These are phyloP conservation scores for Aureobasidium sp. DNA, from an alignment of 2,329 filamentous ascomycete genomes.

Conservation along the genomic window DNA sequence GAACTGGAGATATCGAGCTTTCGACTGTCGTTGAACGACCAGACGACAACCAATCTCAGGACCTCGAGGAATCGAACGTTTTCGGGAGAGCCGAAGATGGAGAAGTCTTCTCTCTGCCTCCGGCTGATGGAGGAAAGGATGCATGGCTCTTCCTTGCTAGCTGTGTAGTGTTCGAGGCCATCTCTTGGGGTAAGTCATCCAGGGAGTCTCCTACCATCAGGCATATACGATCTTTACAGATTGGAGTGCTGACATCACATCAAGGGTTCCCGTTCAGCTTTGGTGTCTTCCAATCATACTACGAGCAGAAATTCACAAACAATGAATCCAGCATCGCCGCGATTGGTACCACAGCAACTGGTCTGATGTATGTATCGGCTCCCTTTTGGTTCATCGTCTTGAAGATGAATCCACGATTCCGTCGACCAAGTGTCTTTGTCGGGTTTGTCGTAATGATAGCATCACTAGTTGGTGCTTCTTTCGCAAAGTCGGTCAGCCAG, in stretches of 20 bases:
- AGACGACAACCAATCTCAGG: not conserved
- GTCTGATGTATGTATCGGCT: slow-evolving; percentile 40
- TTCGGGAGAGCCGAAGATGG: slow-evolving; percentile 4
- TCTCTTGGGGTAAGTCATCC: slow-evolving; percentile 43
- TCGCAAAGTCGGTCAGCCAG: slow-evolving; percentile 28
- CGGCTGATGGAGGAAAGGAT: slow-evolving; percentile 41
- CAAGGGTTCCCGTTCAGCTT: slow-evolving; percentile 22
- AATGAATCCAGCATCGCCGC: slow-evolving; percentile 30
- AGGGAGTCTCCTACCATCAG: too few species aligned
- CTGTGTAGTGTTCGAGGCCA: slow-evolving; percentile 45
- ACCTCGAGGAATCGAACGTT: not conserved
- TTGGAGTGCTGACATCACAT: not conserved
- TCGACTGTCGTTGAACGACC: not conserved
- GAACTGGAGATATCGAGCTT: not conserved
- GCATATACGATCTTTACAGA: not conserved
- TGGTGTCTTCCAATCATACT: slow-evolving; percentile 24
- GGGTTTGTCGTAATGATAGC: slow-evolving; percentile 29
- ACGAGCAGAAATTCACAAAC: slow-evolving; percentile 17
- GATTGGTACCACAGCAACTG: slow-evolving; percentile 36
- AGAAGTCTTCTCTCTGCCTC: slow-evolving; percentile 29
- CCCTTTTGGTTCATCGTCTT: slow-evolving; percentile 32
- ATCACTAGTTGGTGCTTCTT: slow-evolving; percentile 29
- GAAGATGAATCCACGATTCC: slow-evolving; percentile 28
- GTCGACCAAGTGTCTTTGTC: slow-evolving; percentile 24
- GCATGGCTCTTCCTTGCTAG: slow-evolving; percentile 44